These are phyloP conservation scores for Penicillium fimorum DNA, from an alignment of 495 filamentous ascomycete genomes.

Conservation along the genomic window DNA sequence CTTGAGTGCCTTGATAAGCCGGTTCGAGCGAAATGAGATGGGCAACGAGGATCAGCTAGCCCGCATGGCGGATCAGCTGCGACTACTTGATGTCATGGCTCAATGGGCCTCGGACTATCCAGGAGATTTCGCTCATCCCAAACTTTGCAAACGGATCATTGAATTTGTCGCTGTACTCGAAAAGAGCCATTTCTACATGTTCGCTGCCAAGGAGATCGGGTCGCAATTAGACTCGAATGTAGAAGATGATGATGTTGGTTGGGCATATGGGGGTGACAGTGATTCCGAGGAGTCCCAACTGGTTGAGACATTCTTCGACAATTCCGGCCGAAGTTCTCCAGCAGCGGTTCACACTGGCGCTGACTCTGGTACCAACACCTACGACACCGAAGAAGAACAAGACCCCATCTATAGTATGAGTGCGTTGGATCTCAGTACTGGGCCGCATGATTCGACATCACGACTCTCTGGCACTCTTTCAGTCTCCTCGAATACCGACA, in stretches of 20 bases:
- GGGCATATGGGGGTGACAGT: conserved; percentile 65
- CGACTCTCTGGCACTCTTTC: conserved; percentile 46
- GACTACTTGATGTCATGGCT: conserved; percentile 77
- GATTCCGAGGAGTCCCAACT: conserved; percentile 43
- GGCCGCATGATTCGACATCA: conserved; percentile 36
- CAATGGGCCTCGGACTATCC: conserved; percentile 91
- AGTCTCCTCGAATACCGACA: conserved; percentile 39
- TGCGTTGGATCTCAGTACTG: conserved; percentile 45
- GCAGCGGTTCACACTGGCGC: conserved; percentile 35
- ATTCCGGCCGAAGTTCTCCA: conserved; percentile 41
- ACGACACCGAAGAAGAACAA: conserved; percentile 38
- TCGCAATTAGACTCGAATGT: conserved; percentile 58
- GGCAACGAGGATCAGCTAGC: conserved; percentile 62
- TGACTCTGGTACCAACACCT: conserved; percentile 19
- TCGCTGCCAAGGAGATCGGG: conserved; percentile 79
- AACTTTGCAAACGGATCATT: conserved; percentile 64
- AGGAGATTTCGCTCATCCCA: conserved; percentile 84
- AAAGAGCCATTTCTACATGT: conserved; percentile 69
- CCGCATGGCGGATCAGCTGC: conserved; percentile 73
- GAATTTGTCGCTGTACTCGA: conserved; percentile 70
- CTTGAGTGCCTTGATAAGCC: conserved; percentile 67
- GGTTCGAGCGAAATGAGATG: conserved; percentile 66
- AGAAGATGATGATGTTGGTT: conserved; percentile 79
- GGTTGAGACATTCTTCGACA: conserved; percentile 40
- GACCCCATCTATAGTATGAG: conserved; percentile 46